Evolutionary conservation across 2,329 filamentous ascomycete genomes (phyloP).

Genomic region (Zasmidium citrigriseum): DNA sequence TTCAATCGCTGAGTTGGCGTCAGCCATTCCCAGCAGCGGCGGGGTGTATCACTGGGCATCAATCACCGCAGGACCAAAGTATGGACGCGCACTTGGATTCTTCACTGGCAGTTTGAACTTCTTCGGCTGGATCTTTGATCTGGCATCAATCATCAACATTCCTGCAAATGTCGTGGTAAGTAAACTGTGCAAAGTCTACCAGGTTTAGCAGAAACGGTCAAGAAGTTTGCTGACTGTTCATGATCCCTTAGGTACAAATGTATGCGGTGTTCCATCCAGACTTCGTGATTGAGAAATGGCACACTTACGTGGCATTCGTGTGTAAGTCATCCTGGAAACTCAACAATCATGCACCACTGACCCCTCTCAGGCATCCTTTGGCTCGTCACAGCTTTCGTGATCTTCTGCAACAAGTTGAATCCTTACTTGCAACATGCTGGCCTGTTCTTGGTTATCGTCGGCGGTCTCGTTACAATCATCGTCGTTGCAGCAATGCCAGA

Average conservation of each 20-base stretch:
- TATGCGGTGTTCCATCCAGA: slow-evolving; percentile 60
- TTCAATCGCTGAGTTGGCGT: slow-evolving; percentile 54
- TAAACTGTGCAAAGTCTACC: not conserved
- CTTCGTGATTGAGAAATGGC: slow-evolving; percentile 56
- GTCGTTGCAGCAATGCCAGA: slow-evolving; percentile 54
- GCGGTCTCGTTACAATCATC: slow-evolving; percentile 39
- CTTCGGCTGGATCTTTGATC: slow-evolving; percentile 63
- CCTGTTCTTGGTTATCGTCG: slow-evolving; percentile 51
- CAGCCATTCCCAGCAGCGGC: slow-evolving; percentile 57
- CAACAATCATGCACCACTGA: not conserved
- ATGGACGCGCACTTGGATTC: slow-evolving; percentile 38
- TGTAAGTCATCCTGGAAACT: slow-evolving; percentile 24
- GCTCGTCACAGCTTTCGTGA: slow-evolving; percentile 53
- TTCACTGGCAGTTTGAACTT: slow-evolving; percentile 47
- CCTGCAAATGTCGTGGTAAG: slow-evolving; percentile 57
- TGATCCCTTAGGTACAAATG: slow-evolving; percentile 51
- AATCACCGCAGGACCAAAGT: slow-evolving; percentile 35
- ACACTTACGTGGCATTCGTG: slow-evolving; percentile 61
- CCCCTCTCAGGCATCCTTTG: slow-evolving; percentile 46
- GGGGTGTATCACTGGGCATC: slow-evolving; percentile 43
- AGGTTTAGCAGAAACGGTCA: no score
- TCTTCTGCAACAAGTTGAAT: slow-evolving; percentile 59
- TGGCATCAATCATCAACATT: slow-evolving; percentile 61
- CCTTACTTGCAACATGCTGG: slow-evolving; percentile 55
- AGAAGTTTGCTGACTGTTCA: not conserved